Conservation (phyloP, 257 asterid genomes). For the Salvia rosmarinus region DNA sequence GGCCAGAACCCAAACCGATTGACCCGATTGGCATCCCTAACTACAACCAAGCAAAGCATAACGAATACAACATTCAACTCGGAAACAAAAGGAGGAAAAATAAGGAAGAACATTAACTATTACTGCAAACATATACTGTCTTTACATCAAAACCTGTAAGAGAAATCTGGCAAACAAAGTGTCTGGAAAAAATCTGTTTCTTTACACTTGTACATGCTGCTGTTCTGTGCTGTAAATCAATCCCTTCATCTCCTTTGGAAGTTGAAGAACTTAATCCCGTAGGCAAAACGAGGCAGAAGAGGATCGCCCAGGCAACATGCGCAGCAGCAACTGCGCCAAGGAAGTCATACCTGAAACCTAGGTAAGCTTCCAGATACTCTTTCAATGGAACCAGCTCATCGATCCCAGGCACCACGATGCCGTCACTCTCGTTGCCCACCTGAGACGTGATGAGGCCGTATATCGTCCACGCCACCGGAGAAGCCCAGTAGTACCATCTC, state of each 20-base stretch:
- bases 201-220: neutral
- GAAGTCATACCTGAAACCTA: conserved; percentile 70
- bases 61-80: neutral
- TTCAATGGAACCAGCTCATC: conserved; percentile 39
- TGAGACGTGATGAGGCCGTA: conserved; percentile 81
- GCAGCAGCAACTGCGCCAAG: conserved; percentile 67
- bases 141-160: neutral
- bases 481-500: conserved; percentile 93
- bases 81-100: neutral
- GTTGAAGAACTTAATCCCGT: conserved; percentile 69
- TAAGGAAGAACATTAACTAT: neutral
- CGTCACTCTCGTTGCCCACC: conserved; percentile 50
- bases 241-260: conserved; percentile 68
- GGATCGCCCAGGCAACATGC: conserved; percentile 69
- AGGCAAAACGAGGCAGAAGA: conserved; percentile 72
- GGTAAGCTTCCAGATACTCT: conserved; percentile 44
- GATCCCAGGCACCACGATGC: conserved; percentile 53
- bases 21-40: too few relatives aligned
- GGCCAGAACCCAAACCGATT: too few relatives aligned
- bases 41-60: neutral
- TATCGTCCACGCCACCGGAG: conserved; percentile 88
- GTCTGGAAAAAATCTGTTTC: neutral
- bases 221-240: neutral
- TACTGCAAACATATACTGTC: neutral
- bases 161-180: neutral